Evolutionary conservation across 176 grass and related monocot genomes (phyloP), one percentile per base, ranked within the genome.

Genomic region (Stipa capillata): DNA sequence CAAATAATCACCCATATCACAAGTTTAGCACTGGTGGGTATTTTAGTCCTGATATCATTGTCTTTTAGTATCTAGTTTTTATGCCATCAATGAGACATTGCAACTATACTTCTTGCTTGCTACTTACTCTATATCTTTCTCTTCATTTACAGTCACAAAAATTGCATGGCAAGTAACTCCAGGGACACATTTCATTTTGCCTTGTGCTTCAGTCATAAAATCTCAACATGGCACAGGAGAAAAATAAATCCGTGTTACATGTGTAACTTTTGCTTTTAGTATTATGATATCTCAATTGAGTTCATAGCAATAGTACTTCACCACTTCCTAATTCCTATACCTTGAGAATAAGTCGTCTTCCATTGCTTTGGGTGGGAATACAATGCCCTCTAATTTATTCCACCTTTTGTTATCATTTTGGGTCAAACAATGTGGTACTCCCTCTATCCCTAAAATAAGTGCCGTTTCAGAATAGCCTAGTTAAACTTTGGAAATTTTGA

Each of bases 11-110:
- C 70, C 96, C 96, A 65, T 99, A 93, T 87, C 92, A 99, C 84
- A 99, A 91, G 85, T 99, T 99, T 74, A 83, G 86, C 78, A 99
- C 96, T 28, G 96, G 96, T 99, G 25, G 56, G 85, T 68, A 64
- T 48, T 88, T 67, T 72, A 82, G 60, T 50, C 56, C 72, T 86
- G 20, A 45, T 86, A 51, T 41, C 29, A 58, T 17, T 87, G 61
- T 34, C 21, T 73, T 47, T 10, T 63, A 23, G 58, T 82, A 18
- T 59, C 17, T 27, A 4, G 41, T 75, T 37, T 84, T 51, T 66
- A 25, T 66, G 51, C 11, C 16, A 70, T 43, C 7, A 69, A 6
- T 44, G 42, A 68, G 28, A 80, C 63, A 14, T n/a, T 64, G n/a
- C 41, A 52, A 17, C 67, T 72, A 81, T 36, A 75, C 23, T 60